A percentile compares a stretch with the other conserved stretches of the same genome.
phyloP scores from a whole-genome alignment of 441 rosid species.

The Gossypium lobatum region DNA sequence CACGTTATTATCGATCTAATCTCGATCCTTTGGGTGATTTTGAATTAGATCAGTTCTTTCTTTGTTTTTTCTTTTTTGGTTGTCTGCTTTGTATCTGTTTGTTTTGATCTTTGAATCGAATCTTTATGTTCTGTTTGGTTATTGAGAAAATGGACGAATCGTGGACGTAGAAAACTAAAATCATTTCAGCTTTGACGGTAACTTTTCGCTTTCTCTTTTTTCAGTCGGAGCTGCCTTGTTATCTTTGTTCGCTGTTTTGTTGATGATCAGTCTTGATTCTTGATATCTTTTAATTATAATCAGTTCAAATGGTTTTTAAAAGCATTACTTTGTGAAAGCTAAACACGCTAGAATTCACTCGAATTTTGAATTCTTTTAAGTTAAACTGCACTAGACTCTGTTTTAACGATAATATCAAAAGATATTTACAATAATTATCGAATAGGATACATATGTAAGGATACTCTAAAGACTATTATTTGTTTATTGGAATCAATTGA shows the following conservation, averaged over 20 bases:
- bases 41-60: neutral
- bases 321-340: neutral
- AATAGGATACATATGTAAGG: neutral
- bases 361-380: neutral
- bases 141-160: slow-evolving; percentile 1
- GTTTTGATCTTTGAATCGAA: neutral
- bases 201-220: neutral
- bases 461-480: neutral
- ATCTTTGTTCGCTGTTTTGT: neutral
- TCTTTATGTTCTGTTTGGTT: slow-evolving; percentile 4
- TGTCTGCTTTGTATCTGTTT: neutral
- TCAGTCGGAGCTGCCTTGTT: neutral
- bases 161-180: neutral
- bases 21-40: neutral
- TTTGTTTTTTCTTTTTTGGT: neutral
- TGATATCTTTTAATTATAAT: neutral
- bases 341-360: neutral
- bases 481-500: neutral
- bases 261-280: slow-evolving; percentile 2
- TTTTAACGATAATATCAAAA: neutral
- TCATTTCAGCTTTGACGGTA: slow-evolving; percentile 5
- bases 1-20: neutral
- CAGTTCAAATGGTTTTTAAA: neutral
- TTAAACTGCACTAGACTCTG: neutral
- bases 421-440: neutral